A percentile compares a stretch with the other conserved stretches of the same genome.
Evolutionary conservation across 1,139 yeast species (phyloP).

Genomic region (Blastobotrys ciferrii): DNA sequence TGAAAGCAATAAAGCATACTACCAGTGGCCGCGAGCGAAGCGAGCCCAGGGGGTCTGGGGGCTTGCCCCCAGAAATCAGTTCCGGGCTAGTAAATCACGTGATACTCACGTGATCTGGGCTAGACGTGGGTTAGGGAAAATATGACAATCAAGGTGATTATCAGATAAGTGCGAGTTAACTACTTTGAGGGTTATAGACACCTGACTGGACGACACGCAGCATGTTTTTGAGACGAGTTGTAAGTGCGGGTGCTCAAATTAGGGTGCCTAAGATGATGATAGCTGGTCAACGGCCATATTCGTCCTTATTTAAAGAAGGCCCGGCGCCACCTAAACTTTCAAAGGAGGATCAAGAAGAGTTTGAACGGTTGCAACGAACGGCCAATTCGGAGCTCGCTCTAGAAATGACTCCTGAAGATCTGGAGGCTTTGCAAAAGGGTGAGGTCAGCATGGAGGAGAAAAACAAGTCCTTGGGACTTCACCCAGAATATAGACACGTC

Average conservation of each 20-base stretch:
- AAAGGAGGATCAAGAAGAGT: slow-evolving; percentile 87
- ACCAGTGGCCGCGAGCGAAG: no score
- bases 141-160: no score
- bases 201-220: no score
- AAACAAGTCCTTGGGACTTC: slow-evolving; percentile 60
- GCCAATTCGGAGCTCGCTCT: slow-evolving; percentile 82
- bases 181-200: no score
- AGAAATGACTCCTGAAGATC: slow-evolving; percentile 55
- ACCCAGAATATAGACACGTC: slow-evolving; percentile 69
- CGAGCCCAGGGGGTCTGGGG: no score
- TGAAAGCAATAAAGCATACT: no score
- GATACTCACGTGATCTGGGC: no score
- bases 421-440: slow-evolving; percentile 45
- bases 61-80: no score
- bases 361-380: slow-evolving; percentile 75
- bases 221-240: no score
- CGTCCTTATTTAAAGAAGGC: slow-evolving; percentile 8
- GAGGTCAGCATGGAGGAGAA: slow-evolving; percentile 46
- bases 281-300: background rate
- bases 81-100: no score
- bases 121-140: no score
- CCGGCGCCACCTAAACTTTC: slow-evolving; percentile 88
- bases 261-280: background rate
- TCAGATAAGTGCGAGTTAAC: no score
- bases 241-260: background rate